Conservation (phyloP, 768 basidiomycete species). For the Mycena crocata region DNA sequence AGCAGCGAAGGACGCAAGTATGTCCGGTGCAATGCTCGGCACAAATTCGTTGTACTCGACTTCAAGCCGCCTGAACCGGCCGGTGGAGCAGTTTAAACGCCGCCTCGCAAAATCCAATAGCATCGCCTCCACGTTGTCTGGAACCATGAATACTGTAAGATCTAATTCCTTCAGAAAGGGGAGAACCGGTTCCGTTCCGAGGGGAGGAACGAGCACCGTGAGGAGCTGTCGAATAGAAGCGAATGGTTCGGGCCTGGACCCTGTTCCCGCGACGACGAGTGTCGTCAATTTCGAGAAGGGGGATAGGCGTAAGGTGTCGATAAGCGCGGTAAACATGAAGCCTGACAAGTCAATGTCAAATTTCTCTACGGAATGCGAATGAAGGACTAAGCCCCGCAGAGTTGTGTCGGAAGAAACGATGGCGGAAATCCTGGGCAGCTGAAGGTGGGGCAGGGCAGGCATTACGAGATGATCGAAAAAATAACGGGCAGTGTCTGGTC, state of each 20-base stretch:
- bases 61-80: background rate
- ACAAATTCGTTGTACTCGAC: background rate
- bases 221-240: background rate
- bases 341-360: background rate
- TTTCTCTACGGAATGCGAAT: background rate
- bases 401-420: background rate
- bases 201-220: background rate
- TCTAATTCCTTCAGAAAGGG: background rate
- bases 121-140: background rate
- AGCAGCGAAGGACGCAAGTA: background rate
- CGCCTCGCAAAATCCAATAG: background rate
- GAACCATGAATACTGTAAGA: background rate
- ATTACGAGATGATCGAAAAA: background rate
- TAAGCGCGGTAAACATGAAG: background rate
- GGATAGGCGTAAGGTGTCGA: no score
- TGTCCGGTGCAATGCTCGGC: background rate
- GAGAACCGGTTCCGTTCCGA: background rate
- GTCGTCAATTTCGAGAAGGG: no score
- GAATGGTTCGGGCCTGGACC: background rate
- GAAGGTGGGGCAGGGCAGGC: conserved; percentile 2
- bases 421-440: background rate
- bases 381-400: background rate
- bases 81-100: background rate
- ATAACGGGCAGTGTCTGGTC: background rate
- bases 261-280: no score